Base-by-base conservation (phyloP, 202 grass and related monocot species). In the Panicum virgatum region DNA sequence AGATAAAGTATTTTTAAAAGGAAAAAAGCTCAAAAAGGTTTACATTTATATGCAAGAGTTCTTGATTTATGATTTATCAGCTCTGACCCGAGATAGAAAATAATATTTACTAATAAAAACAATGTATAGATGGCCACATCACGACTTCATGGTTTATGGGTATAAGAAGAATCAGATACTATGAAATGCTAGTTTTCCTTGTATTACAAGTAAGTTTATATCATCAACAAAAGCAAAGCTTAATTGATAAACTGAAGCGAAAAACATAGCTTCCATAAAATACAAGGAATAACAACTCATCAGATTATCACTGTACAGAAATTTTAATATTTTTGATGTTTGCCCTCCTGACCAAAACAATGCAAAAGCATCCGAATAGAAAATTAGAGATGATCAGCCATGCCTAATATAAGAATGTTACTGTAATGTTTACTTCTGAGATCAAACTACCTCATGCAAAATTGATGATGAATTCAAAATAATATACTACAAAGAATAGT, bases 331-430 rank as follows among this genome's bases (percentile, higher is more conserved):
- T 7, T 46, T 40, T 48, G 47, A 7, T 12, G 22, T 34, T 76
- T 80, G 54, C 18, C 22, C 72, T 81, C 22, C 12, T 22, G 62
- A 42, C 14, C 56, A 89, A 32, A 80, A 74, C n/a, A 25, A 67
- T 18, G 0, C 13, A 48, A 50, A 13, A 67, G n/a, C 36, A 61
- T 9, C 60, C 36, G 32, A 12, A 69, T 9, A 43, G 5, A 72
- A 72, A 79, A 48, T 11, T 71, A 30, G 26, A 72, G 15, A 32
- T 70, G 42, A 18, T 32, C 15, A 51, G 45, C 0, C 16, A 51
- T 69, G 19, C 29, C 39, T 19, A 47, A 47, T 63, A 69, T 36
- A 27, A 77, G 11, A 5, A 76, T 3, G 64, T 62, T 40, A 72
- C 7, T 36, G 26, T 39, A 42, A 79, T 59, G 1, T 18, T 67